Percentiles rank a stretch among this genome's conserved stretches.
Evolutionary conservation across 192 early-diverging fungal genomes (phyloP).

Genomic region (Coemansia sp.): DNA sequence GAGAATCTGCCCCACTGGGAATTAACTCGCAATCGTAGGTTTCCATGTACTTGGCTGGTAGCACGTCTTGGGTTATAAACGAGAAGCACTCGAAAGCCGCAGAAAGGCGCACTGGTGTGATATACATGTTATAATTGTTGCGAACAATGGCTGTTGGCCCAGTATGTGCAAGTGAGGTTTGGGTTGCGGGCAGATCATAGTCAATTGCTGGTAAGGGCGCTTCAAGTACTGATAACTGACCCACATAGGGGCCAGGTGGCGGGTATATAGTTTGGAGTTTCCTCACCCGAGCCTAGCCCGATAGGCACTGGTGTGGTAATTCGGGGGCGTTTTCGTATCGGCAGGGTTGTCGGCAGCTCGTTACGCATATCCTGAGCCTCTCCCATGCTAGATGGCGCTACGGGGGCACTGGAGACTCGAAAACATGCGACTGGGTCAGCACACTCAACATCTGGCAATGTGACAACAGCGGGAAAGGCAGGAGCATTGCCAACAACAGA

Average conservation of each 20-base stretch:
- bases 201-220: background rate
- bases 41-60: slow-evolving; percentile 14
- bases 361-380: too few relatives aligned
- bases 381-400: too few relatives aligned
- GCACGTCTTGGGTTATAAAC: slow-evolving; percentile 2
- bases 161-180: background rate
- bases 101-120: slow-evolving; percentile 16
- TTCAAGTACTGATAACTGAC: background rate
- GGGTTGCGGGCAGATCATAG: background rate
- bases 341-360: slow-evolving; percentile 5
- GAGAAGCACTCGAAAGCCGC: slow-evolving; percentile 24
- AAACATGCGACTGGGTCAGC: too few relatives aligned
- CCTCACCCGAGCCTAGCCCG: slow-evolving; percentile 6
- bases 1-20: background rate
- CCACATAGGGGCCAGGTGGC: background rate
- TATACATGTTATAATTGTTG: slow-evolving; percentile 1
- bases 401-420: too few relatives aligned
- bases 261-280: slow-evolving; percentile 3
- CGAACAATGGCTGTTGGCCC: background rate
- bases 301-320: slow-evolving; percentile 12
- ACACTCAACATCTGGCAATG: too few relatives aligned
- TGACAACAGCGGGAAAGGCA: too few relatives aligned
- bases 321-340: slow-evolving; percentile 15
- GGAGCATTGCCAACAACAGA: too few relatives aligned
- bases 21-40: slow-evolving; percentile 16